Evolutionary conservation across 2,329 filamentous ascomycete species (phyloP), one percentile per base, ranked within the genome.

Genomic region (Colletotrichum theobromicola): DNA sequence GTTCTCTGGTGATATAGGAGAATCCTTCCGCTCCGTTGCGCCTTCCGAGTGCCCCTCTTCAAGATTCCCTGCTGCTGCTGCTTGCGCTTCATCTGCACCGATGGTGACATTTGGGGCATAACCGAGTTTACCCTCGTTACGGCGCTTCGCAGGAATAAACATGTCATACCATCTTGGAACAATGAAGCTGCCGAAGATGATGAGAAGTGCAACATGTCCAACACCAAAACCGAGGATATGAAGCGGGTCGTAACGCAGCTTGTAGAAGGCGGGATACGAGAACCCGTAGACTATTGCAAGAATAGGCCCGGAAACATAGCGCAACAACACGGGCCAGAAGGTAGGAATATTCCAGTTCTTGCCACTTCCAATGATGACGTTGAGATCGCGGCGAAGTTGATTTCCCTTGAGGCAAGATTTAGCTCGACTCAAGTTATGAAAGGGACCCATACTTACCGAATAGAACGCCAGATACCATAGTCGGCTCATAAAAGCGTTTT

Each of bases 391-490:
- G 37, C 87, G 84, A 24, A 91, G 84, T 83, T 91, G 90, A 75
- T 90, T 88, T 63, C 88, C 89, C 88, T 50, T 90, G 21, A 12
- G 2, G 35, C 15, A 13, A 32, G 6, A 12, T 9, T 69, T 35
- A 76, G 70, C 28, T 37, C 5, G 10, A 57, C 1, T 13, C 2
- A 4, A 26, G 30, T 15, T 16, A 16, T 18, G 13, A 6, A n/a
- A 34, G 12, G 5, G 13, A 21, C 13, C n/a, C 30, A 6, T 6
- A 75, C 87, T 81, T 84, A 90, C 89, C n/a, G 89, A 91, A 80
- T 91, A 91, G 75, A 90, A 89, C 1, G 84, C 82, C 37, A 91
- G 77, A 74, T 87, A 91, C 87, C 88, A 91, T 60, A 90, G 85
- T 2, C 84, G 84, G 46, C 81, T 79, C 1, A 84, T 42, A 28